phyloP scores from a whole-genome alignment of 306 rosid species.

The Rubus parviflorus region DNA sequence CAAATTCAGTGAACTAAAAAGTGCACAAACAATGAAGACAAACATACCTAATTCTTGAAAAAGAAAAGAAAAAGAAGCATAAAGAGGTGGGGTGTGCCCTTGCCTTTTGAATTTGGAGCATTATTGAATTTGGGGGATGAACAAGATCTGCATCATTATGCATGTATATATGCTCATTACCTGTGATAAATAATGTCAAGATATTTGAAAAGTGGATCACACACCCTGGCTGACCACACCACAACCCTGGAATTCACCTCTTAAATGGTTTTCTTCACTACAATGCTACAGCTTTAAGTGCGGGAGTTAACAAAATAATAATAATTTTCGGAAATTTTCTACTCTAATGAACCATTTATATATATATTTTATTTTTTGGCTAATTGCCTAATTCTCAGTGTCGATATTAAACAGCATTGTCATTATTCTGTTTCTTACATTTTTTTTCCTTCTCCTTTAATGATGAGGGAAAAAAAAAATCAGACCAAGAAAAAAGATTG shows the following conservation, averaged over 20 bases:
- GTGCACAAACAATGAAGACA: not conserved
- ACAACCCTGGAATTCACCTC: not conserved
- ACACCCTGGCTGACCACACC: constrained; percentile 13
- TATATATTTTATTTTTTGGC: too few species aligned
- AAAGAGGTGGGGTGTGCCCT: not conserved
- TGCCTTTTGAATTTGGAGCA: not conserved
- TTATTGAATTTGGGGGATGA: not conserved
- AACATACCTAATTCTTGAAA: not conserved
- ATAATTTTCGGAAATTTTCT: too few species aligned
- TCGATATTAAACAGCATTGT: not conserved
- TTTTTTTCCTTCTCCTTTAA: too few species aligned
- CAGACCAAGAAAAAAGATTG: too few species aligned
- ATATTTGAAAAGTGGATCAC: not conserved
- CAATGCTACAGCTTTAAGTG: too few species aligned
- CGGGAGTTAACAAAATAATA: too few species aligned
- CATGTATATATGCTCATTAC: not conserved
- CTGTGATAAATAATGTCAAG: constrained; percentile 2
- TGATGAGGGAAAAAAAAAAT: too few species aligned
- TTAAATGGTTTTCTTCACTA: too few species aligned
- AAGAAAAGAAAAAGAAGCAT: not conserved
- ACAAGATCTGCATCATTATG: constrained; percentile 8
- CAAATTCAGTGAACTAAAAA: not conserved
- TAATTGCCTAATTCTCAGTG: too few species aligned
- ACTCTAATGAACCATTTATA: too few species aligned
- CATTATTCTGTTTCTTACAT: too few species aligned